Evolutionary conservation across 2,329 filamentous ascomycete species (phyloP), one percentile per base, ranked within the genome.

Genomic region (Furcasterigmium furcatum): DNA sequence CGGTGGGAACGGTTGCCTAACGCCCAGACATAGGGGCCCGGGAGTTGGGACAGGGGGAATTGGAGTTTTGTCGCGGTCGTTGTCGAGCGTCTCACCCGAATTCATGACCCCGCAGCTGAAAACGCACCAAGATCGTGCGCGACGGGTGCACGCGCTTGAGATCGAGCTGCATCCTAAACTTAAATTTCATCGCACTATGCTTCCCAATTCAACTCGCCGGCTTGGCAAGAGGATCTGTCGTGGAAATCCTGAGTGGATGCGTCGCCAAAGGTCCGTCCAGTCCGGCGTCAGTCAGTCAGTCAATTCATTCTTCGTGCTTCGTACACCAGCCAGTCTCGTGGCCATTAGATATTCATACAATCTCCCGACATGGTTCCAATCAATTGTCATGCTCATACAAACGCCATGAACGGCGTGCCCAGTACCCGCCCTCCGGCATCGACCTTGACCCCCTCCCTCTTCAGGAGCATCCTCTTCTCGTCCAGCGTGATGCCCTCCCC

Each of bases 391-490:
- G n/a, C 12, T 27, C 24, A 27, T 7, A 27, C 49, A 53, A 75
- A 77, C 4, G 55, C 69, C 13, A 51, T 54, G 63, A 75, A 82
- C 2, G 76, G 73, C n/a, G 75, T 72, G 8, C 80, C 83, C 8
- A 85, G 46, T 39, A 88, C 73, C 52, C 70, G 77, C 1, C 82
- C 84, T 29, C 71, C 72, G 12, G 62, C 72, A 58, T 86, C 79
- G 55, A 89, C 80, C 52, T 64, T 66, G 9, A 89, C 80, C 2
- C 85, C 86, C 63, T 89, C 86, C 2, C 66, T 70, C 48, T 71
- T 70, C 50, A 90, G 62, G 44, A 89, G 58, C 50, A 64, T 61
- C 58, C 79, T 73, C 72, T 88, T 88, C 65, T 84, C 82, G 27
- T 76, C 74, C 47, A 85, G 73, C 41, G 82, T 82, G 47, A 79